Base-by-base conservation (phyloP, 2,329 filamentous ascomycete genomes). In the Colletotrichum abscissum region DNA sequence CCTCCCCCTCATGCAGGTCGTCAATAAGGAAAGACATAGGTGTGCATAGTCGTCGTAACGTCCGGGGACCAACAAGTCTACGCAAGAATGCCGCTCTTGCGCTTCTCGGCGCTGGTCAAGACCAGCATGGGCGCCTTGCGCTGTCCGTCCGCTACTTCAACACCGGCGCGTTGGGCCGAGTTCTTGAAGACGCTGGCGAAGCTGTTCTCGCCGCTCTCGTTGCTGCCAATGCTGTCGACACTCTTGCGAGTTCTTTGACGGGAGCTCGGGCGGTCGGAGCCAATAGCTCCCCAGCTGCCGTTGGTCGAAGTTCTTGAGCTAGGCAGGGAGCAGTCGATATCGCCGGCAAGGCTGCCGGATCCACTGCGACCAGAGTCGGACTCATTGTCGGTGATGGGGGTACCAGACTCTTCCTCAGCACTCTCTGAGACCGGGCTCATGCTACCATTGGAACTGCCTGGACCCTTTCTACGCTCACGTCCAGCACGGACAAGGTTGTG, bases 401-500 rank as follows among this genome's bases (percentile, higher is more conserved):
- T 92, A 76, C 94, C 92, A 70, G 91, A 83, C 75, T 91, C 87
- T 16, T 73, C 71, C 78, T 92, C 91, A 4, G 87, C 88, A 68
- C 89, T 92, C 85, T 98, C 97, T 66, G 95, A 98, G 70, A 96
- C 93, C 14, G 97, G 96, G 79, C 94, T 97, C 85, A 95, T 94
- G 83, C 93, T 95, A 73, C 94, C 94, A 73, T 88, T 88, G 76
- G 89, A 91, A 81, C 92, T 92, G 75, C 91, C 88, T 75, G 93
- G 94, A 72, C 92, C 84, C 89, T 93, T 87, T 89, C 96, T 94
- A 73, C 97, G 94, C 80, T 95, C 94, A 75, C 97, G 89, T 19
- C 96, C 95, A 67, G 96, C 96, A 76, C 94, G 94, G 74, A 98
- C 94, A 63, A 99, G 90, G 81, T 95, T 98, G 86, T 95, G 92